phyloP scores from a whole-genome alignment of 2,329 filamentous ascomycete genomes.

The Fusarium sp. region DNA sequence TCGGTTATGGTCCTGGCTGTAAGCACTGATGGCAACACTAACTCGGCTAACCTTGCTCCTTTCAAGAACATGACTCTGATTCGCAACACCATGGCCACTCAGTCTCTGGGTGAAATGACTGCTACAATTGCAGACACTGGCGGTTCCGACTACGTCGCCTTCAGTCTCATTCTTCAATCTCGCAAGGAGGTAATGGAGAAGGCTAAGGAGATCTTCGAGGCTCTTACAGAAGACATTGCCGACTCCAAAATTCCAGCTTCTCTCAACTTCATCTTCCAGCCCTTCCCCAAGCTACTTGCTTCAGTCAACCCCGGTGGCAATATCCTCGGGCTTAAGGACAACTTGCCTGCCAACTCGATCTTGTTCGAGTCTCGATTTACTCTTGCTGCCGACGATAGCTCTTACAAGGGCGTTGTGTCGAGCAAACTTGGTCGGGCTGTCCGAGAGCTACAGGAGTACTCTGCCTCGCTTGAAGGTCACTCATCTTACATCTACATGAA shows the following conservation, averaged over 20 bases:
- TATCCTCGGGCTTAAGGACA: not conserved
- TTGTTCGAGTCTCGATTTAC: conserved; percentile 2
- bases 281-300: not conserved
- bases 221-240: not conserved
- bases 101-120: not conserved
- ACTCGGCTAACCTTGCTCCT: not conserved
- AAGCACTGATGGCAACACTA: conserved; percentile 1
- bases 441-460: not conserved
- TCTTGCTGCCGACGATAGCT: not conserved
- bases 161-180: not conserved
- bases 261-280: conserved; percentile 12
- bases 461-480: not conserved
- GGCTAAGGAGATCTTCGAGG: not conserved
- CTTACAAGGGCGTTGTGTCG: not conserved
- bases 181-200: not conserved
- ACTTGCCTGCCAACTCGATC: not conserved
- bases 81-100: not conserved
- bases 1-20: conserved; percentile 6
- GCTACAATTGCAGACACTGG: not conserved
- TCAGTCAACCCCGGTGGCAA: not conserved
- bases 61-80: not conserved
- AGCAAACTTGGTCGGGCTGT: not conserved
- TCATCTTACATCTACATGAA: conserved; percentile 19
- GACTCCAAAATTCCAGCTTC: not conserved
- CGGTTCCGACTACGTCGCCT: conserved; percentile 2